phyloP scores from a whole-genome alignment of 139 green algal species.

The Chlorella vulgaris region DNA sequence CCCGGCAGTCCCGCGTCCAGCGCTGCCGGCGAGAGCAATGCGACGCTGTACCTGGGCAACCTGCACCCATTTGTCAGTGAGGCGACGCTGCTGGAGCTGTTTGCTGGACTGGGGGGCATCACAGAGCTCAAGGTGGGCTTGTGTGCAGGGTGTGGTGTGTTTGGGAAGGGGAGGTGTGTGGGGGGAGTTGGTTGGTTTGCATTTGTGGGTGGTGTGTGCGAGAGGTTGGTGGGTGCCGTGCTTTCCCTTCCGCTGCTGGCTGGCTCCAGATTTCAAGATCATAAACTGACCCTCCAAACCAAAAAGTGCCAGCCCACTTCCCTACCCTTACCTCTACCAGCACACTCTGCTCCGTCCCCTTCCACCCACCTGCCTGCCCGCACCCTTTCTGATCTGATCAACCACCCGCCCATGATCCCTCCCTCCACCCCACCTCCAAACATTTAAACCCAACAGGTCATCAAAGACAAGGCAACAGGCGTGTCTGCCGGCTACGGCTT shows the following conservation, averaged over 20 bases:
- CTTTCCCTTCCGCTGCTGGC: not conserved
- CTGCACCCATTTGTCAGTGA: constrained; percentile 71
- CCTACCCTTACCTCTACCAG: too few species aligned
- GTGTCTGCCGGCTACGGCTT: constrained; percentile 74
- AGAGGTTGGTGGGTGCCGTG: not conserved
- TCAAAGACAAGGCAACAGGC: constrained; percentile 64
- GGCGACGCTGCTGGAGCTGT: constrained; percentile 55
- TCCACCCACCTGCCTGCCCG: constrained; percentile 8
- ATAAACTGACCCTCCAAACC: too few species aligned
- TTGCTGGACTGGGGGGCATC: constrained; percentile 42
- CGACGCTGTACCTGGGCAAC: constrained; percentile 64
- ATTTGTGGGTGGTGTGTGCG: not conserved
- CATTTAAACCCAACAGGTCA: constrained; percentile 38
- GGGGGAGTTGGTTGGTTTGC: not conserved
- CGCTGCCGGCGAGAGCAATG: constrained; percentile 19
- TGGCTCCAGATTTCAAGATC: too few species aligned
- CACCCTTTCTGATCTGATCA: too few species aligned
- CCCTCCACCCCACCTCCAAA: too few species aligned
- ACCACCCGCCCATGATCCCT: too few species aligned
- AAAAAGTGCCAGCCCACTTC: too few species aligned
- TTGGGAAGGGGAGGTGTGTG: not conserved
- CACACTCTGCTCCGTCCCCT: too few species aligned
- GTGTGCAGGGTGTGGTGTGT: not conserved
- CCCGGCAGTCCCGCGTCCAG: not conserved
- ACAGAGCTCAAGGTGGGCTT: constrained; percentile 39